Evolutionary conservation across 2,329 filamentous ascomycete genomes (phyloP).

Genomic region (Diplocarpon mali): DNA sequence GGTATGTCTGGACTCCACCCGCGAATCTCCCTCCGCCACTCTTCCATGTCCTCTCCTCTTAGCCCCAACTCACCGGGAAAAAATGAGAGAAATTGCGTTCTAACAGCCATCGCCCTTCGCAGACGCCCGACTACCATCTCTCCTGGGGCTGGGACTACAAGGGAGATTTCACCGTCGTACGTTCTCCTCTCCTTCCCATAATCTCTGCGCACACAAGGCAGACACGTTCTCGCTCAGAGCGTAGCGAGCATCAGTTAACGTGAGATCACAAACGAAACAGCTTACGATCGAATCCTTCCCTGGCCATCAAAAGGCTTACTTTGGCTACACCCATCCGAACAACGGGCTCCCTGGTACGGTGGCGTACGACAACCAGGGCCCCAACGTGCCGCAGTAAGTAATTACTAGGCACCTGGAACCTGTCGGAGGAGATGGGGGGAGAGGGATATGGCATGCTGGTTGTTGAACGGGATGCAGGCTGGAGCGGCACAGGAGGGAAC

Average conservation of each 20-base stretch:
- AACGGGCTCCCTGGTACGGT: background rate
- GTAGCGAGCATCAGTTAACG: background rate
- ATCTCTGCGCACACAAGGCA: too few species aligned
- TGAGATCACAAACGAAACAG: background rate
- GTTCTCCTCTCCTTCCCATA: background rate
- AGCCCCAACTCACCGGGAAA: background rate
- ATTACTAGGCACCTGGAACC: too few species aligned
- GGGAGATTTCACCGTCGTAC: constrained; percentile 3
- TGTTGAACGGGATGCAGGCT: too few species aligned
- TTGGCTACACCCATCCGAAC: constrained; percentile 2
- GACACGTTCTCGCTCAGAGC: too few species aligned
- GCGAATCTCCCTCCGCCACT: too few species aligned
- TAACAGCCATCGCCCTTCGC: background rate
- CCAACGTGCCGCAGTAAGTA: background rate
- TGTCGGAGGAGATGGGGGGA: background rate
- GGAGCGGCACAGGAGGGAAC: too few species aligned
- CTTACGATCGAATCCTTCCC: background rate
- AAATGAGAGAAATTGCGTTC: background rate
- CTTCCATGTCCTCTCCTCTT: too few species aligned
- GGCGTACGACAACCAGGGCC: background rate
- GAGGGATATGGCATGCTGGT: background rate
- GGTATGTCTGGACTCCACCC: background rate
- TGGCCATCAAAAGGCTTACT: background rate
- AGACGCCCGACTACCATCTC: background rate
- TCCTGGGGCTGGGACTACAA: constrained; percentile 7